phyloP scores from a whole-genome alignment of 306 rosid genomes.

The Elaeagnus macrophylla region DNA sequence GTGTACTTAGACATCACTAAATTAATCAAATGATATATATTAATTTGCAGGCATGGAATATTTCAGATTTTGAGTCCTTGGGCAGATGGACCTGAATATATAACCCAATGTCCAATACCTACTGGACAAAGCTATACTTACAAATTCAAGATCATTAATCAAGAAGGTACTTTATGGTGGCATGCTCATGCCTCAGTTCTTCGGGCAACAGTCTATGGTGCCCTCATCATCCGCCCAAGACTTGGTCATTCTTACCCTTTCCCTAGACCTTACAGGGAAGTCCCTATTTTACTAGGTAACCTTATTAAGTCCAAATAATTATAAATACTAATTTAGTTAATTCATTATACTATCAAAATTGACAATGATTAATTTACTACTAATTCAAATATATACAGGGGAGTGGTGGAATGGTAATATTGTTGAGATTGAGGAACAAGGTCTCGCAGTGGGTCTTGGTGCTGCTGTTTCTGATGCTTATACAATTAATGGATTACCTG shows the following conservation, averaged over 20 bases:
- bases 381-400: slow-evolving; percentile 22
- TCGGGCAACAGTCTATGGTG: slow-evolving; percentile 56
- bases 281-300: slow-evolving; percentile 49
- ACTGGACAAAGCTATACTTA: slow-evolving; percentile 34
- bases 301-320: background rate
- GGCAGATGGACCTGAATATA: slow-evolving; percentile 68
- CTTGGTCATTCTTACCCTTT: slow-evolving; percentile 25
- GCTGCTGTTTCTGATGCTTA: slow-evolving; percentile 33
- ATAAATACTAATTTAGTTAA: background rate
- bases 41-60: slow-evolving; percentile 57
- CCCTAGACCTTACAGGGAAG: slow-evolving; percentile 30
- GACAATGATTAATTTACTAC: background rate
- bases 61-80: slow-evolving; percentile 41
- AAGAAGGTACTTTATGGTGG: slow-evolving; percentile 86
- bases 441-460: slow-evolving; percentile 10
- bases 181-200: slow-evolving; percentile 53
- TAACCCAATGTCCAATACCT: slow-evolving; percentile 63
- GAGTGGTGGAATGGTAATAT: slow-evolving; percentile 71
- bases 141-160: slow-evolving; percentile 38
- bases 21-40: too few species aligned
- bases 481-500: slow-evolving; percentile 59
- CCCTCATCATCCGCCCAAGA: slow-evolving; percentile 46
- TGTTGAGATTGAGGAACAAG: slow-evolving; percentile 30
- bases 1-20: too few species aligned
- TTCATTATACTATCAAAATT: background rate